Conservation (phyloP, 345 rosid genomes). For the Moringa oleifera region DNA sequence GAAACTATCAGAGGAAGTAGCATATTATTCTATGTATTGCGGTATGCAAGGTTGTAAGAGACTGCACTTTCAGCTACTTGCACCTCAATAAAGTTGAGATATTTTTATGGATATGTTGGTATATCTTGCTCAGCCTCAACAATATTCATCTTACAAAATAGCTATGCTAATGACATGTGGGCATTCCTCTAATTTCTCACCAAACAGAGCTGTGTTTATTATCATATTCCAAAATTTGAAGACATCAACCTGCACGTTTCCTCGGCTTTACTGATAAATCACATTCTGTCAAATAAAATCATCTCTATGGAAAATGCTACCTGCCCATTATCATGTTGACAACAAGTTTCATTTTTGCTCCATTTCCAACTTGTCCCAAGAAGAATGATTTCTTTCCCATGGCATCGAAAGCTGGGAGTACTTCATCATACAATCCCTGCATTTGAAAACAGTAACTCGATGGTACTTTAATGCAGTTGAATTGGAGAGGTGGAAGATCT, state of each 20-base stretch:
- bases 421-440: constrained; percentile 66
- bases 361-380: constrained; percentile 87
- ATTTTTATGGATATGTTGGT: no score
- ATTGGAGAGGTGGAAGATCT: no score
- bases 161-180: no score
- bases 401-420: constrained; percentile 70
- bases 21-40: neutral
- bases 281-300: no score
- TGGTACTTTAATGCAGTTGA: no score
- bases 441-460: constrained; percentile 4
- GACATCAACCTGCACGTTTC: neutral
- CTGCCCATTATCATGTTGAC: constrained; percentile 99
- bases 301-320: constrained; percentile 25
- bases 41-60: neutral
- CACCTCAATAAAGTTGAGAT: no score
- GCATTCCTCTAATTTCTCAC: no score
- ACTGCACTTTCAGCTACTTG: neutral
- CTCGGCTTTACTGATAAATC: neutral
- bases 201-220: no score
- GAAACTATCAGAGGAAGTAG: no score
- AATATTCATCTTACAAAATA: no score
- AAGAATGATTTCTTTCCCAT: constrained; percentile 88
- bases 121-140: neutral
- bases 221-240: no score
- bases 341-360: constrained; percentile 92